Evolutionary conservation across 1,139 yeast species (phyloP).

Genomic region (Suhomyces taliae): DNA sequence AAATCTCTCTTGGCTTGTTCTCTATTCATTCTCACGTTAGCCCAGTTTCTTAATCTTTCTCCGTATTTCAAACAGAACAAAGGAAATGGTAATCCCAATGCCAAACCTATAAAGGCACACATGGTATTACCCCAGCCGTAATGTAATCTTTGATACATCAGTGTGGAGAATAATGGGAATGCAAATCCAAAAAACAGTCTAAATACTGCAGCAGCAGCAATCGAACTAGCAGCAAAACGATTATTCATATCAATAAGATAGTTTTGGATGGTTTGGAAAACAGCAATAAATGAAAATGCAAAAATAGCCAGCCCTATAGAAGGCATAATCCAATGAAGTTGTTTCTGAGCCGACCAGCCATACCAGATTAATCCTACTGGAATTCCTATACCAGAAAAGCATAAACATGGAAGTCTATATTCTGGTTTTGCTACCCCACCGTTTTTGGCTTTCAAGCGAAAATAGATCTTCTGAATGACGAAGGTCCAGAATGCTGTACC

Average conservation of each 20-base stretch:
- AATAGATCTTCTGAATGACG: slow-evolving; percentile 39
- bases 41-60: slow-evolving; percentile 55
- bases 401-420: slow-evolving; percentile 47
- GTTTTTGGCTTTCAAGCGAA: slow-evolving; percentile 35
- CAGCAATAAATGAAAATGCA: slow-evolving; percentile 57
- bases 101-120: slow-evolving; percentile 55
- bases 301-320: slow-evolving; percentile 54
- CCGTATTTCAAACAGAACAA: slow-evolving; percentile 56
- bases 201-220: slow-evolving; percentile 64
- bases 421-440: slow-evolving; percentile 60
- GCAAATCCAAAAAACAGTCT: slow-evolving; percentile 58
- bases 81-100: slow-evolving; percentile 65
- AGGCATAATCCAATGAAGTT: slow-evolving; percentile 58
- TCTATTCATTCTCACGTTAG: slow-evolving; percentile 44
- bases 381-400: slow-evolving; percentile 45
- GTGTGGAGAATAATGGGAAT: slow-evolving; percentile 50
- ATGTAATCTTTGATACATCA: slow-evolving; percentile 45
- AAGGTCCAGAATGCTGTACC: slow-evolving; percentile 50
- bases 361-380: slow-evolving; percentile 59
- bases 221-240: slow-evolving; percentile 57
- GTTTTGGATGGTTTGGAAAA: slow-evolving; percentile 59
- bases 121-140: slow-evolving; percentile 71
- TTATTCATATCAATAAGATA: slow-evolving; percentile 68
- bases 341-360: slow-evolving; percentile 61
- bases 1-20: slow-evolving; percentile 44